A percentile compares a stretch with the other conserved stretches of the same genome.
phyloP scores from a whole-genome alignment of 2,329 filamentous ascomycete genomes.

The Diatrype stigma region DNA sequence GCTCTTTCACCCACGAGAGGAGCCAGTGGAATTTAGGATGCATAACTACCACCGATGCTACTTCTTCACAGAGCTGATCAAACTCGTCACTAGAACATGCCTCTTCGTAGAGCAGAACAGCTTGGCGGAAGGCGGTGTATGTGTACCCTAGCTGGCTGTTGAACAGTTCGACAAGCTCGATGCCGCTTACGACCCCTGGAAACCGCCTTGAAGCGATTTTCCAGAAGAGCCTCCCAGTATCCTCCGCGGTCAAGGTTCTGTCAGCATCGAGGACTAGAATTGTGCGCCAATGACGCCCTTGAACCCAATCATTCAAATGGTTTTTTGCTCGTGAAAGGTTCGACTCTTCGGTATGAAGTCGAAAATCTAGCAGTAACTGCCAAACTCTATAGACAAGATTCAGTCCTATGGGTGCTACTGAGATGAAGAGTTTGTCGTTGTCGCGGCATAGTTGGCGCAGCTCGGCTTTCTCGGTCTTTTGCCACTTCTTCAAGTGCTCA shows the following conservation, averaged over 20 bases:
- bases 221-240: conserved; percentile 36
- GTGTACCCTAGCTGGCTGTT: conserved; percentile 42
- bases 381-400: conserved; percentile 15
- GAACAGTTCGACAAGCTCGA: conserved; percentile 43
- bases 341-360: conserved; percentile 29
- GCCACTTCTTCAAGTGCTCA: conserved; percentile 42
- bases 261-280: conserved; percentile 57
- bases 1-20: conserved; percentile 27
- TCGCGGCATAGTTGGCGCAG: conserved; percentile 40
- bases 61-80: conserved; percentile 38
- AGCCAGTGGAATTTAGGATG: conserved; percentile 45
- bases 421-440: conserved; percentile 48
- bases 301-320: too few relatives aligned
- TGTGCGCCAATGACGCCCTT: conserved; percentile 27
- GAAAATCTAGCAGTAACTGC: conserved; percentile 34
- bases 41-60: conserved; percentile 38
- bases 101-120: conserved; percentile 49
- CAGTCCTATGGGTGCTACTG: conserved; percentile 12
- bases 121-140: conserved; percentile 52
- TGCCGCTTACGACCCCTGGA: not conserved
- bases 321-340: conserved; percentile 32
- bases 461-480: conserved; percentile 38
- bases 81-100: conserved; percentile 31
- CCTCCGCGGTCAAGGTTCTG: conserved; percentile 46
- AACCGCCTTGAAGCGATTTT: not conserved